Conservation (phyloP, 2,329 filamentous ascomycete species). For the Penicillium sp. region DNA sequence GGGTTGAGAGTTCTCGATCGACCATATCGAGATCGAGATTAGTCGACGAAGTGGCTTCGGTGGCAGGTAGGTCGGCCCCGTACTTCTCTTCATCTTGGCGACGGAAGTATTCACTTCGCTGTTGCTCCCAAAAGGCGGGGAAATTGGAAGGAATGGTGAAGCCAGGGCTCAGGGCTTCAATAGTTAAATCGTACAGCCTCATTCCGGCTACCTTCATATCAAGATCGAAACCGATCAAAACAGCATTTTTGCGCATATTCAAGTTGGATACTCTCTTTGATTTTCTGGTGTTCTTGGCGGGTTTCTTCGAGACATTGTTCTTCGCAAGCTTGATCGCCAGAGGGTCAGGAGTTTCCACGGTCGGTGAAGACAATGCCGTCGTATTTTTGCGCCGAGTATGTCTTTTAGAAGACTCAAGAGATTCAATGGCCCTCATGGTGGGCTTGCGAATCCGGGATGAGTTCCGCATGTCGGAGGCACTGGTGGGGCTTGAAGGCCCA, state of each 20-base stretch:
- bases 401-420: slow-evolving; percentile 16
- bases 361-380: background rate
- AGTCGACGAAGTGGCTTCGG: background rate
- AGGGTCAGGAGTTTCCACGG: slow-evolving; percentile 1
- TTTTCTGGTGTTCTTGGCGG: slow-evolving; percentile 5
- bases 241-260: background rate
- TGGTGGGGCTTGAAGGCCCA: slow-evolving; percentile 15
- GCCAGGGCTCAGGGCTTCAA: slow-evolving; percentile 9
- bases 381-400: slow-evolving; percentile 13
- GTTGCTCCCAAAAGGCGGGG: slow-evolving; percentile 5
- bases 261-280: slow-evolving; percentile 6
- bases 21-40: background rate
- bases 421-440: slow-evolving; percentile 32
- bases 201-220: slow-evolving; percentile 5
- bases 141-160: slow-evolving; percentile 11
- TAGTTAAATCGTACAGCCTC: slow-evolving; percentile 11
- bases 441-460: slow-evolving; percentile 33
- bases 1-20: background rate
- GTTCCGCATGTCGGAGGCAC: slow-evolving; percentile 22
- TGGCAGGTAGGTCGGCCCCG: background rate
- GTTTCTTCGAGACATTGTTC: background rate
- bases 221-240: slow-evolving; percentile 10
- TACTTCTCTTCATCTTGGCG: background rate
- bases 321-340: background rate
- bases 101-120: slow-evolving; percentile 6